phyloP scores from a whole-genome alignment of 306 rosid species.

The Cajanus cajan region DNA sequence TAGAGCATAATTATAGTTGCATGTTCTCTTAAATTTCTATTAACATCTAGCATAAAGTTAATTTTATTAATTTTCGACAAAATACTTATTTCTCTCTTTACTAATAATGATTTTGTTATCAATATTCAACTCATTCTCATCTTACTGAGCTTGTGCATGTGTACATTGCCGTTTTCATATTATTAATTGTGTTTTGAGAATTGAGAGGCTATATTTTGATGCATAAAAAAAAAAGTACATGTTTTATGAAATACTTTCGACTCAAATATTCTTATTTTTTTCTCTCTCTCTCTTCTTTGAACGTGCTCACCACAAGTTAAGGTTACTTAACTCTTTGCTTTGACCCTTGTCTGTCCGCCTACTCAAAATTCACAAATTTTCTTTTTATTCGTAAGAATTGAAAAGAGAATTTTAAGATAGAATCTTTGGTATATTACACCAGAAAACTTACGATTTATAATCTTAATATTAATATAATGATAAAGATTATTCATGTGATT shows the following conservation, averaged over 20 bases:
- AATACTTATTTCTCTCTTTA: background rate
- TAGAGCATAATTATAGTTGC: background rate
- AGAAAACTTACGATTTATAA: background rate
- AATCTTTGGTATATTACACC: too few relatives aligned
- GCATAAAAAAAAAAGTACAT: background rate
- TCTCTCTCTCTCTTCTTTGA: background rate
- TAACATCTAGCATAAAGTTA: background rate
- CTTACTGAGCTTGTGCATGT: background rate
- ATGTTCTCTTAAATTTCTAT: background rate
- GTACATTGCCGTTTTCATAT: background rate
- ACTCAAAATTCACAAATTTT: too few relatives aligned
- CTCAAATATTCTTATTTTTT: background rate
- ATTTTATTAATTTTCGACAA: background rate
- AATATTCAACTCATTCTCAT: constrained; percentile 12
- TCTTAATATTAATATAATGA: background rate
- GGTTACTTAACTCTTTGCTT: background rate
- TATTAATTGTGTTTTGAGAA: background rate
- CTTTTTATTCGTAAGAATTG: too few relatives aligned
- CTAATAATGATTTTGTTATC: background rate
- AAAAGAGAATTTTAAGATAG: too few relatives aligned
- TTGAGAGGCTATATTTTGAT: background rate
- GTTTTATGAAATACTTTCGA: background rate
- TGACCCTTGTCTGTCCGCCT: background rate
- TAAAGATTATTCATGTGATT: background rate
- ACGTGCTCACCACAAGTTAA: background rate